phyloP scores from a whole-genome alignment of 176 grass and related monocot genomes.

The Olyra latifolia region DNA sequence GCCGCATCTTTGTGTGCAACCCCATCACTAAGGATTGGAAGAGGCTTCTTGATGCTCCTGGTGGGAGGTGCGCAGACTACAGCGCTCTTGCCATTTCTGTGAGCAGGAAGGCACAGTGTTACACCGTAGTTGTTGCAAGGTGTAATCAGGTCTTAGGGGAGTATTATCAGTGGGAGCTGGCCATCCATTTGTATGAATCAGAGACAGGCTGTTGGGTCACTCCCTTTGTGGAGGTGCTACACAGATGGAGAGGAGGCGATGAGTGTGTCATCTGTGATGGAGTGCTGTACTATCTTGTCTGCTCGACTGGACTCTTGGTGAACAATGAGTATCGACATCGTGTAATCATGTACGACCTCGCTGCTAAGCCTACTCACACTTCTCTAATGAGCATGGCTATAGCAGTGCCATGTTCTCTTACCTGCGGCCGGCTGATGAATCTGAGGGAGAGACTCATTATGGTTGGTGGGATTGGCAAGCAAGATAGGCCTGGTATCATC shows the following conservation, averaged over 20 bases:
- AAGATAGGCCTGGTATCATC: conserved; percentile 73
- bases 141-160: conserved; percentile 62
- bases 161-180: conserved; percentile 69
- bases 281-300: conserved; percentile 77
- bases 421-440: conserved; percentile 80
- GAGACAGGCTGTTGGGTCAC: conserved; percentile 44
- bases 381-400: conserved; percentile 65
- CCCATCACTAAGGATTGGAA: conserved; percentile 73
- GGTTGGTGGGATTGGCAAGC: conserved; percentile 84
- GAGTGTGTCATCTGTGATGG: conserved; percentile 87
- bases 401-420: conserved; percentile 69
- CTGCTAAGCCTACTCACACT: conserved; percentile 29
- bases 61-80: conserved; percentile 63
- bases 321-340: conserved; percentile 62
- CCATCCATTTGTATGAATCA: conserved; percentile 68
- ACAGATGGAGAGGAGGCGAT: conserved; percentile 65
- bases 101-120: conserved; percentile 50
- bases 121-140: conserved; percentile 64
- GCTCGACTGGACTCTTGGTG: conserved; percentile 55
- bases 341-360: conserved; percentile 69
- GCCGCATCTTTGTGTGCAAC: conserved; percentile 73
- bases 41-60: conserved; percentile 55
- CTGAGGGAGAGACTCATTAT: conserved; percentile 60
- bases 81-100: conserved; percentile 61
- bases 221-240: conserved; percentile 52